These are phyloP conservation scores for Macadamia integrifolia DNA, from an alignment of 164 flowering plant genomes.

Conservation along the genomic window DNA sequence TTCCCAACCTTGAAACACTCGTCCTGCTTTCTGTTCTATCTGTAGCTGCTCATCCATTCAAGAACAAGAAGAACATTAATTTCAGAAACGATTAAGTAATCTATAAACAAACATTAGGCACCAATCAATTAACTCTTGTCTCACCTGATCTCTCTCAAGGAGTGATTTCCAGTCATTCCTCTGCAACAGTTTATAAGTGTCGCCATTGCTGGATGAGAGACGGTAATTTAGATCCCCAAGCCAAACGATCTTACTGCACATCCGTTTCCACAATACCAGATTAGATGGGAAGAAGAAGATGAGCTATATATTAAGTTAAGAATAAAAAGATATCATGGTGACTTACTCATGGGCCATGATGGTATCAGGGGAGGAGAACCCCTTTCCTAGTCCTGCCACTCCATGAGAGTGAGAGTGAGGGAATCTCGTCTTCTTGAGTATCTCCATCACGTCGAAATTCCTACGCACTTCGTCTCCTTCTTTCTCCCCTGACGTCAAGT, in stretches of 20 bases:
- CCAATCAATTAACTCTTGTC: not conserved
- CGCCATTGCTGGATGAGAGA: constrained; percentile 34
- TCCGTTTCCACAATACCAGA: not conserved
- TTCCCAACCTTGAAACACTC: constrained; percentile 82
- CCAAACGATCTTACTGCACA: constrained; percentile 67
- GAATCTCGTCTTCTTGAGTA: constrained; percentile 68
- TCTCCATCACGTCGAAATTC: constrained; percentile 69
- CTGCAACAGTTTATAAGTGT: constrained; percentile 44
- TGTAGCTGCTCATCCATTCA: constrained; percentile 40
- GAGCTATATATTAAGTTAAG: not conserved
- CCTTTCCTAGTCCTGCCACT: constrained; percentile 16
- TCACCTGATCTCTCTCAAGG: constrained; percentile 80
- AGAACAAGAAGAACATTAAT: not conserved
- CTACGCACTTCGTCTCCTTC: constrained; percentile 68
- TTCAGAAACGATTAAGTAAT: not conserved
- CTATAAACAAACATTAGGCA: too few relatives aligned
- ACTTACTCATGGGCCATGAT: constrained; percentile 52
- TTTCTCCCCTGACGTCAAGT: constrained; percentile 76
- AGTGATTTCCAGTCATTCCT: constrained; percentile 72
- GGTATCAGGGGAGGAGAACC: constrained; percentile 38
- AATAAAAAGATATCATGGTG: not conserved
- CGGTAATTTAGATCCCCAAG: constrained; percentile 92
- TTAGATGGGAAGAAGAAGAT: not conserved
- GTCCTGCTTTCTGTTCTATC: constrained; percentile 67
- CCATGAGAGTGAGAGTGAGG: constrained; percentile 27